Evolutionary conservation across 768 basidiomycete species (phyloP).

Genomic region (Russula virescens): DNA sequence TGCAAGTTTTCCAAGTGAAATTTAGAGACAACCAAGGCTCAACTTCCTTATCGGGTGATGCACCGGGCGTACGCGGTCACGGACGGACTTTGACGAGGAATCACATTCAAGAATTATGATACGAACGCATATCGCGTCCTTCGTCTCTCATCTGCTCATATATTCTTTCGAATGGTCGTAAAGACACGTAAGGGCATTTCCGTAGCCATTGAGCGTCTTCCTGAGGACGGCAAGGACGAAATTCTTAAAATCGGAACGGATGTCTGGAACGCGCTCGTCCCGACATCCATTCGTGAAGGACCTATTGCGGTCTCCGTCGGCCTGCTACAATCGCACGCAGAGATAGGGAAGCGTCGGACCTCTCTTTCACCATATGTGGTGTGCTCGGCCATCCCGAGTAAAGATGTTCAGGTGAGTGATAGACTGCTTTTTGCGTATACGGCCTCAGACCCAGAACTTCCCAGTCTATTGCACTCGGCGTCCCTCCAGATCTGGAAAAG

Average conservation of each 20-base stretch:
- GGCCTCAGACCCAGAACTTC: conserved; percentile 25
- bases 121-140: not conserved
- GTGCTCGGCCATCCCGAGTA: conserved; percentile 35
- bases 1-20: not conserved
- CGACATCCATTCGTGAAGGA: not conserved
- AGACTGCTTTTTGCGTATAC: not conserved
- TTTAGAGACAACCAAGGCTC: not conserved
- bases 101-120: not conserved
- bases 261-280: conserved; percentile 14
- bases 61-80: conserved; percentile 3
- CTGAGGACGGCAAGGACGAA: not conserved
- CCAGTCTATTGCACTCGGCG: conserved; percentile 15
- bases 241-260: conserved; percentile 9
- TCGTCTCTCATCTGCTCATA: not conserved
- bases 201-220: not conserved
- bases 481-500: conserved; percentile 9
- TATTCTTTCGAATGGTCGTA: not conserved
- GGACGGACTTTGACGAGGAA: conserved; percentile 10
- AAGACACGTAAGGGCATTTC: not conserved
- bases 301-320: conserved; percentile 13
- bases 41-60: conserved; percentile 9
- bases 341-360: not conserved
- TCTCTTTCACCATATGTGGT: conserved; percentile 24
- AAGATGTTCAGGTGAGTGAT: conserved; percentile 34
- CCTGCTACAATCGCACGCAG: not conserved